Percentiles rank a stretch among this genome's conserved stretches.
phyloP scores from a whole-genome alignment of 2,329 filamentous ascomycete genomes.

The Ophiostoma himal-ulmi region DNA sequence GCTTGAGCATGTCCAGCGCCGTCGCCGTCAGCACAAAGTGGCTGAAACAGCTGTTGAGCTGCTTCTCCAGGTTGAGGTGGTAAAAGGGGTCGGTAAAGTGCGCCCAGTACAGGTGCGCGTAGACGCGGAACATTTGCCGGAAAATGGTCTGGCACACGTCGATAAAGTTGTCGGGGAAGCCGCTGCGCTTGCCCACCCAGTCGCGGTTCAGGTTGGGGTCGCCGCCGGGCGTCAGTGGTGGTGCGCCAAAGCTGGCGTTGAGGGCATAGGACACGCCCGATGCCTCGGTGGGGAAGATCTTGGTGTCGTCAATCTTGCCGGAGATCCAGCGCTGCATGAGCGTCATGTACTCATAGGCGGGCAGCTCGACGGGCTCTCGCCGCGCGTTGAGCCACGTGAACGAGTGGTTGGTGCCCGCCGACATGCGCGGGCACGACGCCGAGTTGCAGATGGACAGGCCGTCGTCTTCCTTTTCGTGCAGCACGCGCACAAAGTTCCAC shows the following conservation, averaged over 20 bases:
- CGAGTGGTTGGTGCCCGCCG: conserved; percentile 86
- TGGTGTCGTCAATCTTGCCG: conserved; percentile 84
- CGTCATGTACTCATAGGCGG: conserved; percentile 88
- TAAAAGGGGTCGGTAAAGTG: conserved; percentile 84
- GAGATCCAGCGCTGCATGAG: conserved; percentile 97
- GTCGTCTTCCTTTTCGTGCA: conserved; percentile 78
- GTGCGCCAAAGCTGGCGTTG: conserved; percentile 40
- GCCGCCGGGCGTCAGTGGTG: conserved; percentile 10
- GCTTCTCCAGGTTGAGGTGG: conserved; percentile 72
- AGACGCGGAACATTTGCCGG: conserved; percentile 97
- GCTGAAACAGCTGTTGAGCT: conserved; percentile 81
- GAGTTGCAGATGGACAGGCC: conserved; percentile 77
- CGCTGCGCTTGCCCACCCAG: conserved; percentile 82
- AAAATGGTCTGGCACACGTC: conserved; percentile 90
- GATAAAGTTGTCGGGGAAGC: conserved; percentile 86
- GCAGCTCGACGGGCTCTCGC: conserved; percentile 82
- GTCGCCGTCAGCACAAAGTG: conserved; percentile 78
- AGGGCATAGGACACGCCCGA: conserved; percentile 61
- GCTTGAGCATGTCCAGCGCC: conserved; percentile 75
- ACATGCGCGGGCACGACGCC: conserved; percentile 82
- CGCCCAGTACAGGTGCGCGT: conserved; percentile 95
- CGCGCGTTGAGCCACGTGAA: conserved; percentile 94
- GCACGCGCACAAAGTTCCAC: conserved; percentile 80
- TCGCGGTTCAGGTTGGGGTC: conserved; percentile 34
- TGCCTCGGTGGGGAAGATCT: conserved; percentile 84